phyloP scores from a whole-genome alignment of 2,329 filamentous ascomycete genomes.

The Pseudopithomyces maydicus region DNA sequence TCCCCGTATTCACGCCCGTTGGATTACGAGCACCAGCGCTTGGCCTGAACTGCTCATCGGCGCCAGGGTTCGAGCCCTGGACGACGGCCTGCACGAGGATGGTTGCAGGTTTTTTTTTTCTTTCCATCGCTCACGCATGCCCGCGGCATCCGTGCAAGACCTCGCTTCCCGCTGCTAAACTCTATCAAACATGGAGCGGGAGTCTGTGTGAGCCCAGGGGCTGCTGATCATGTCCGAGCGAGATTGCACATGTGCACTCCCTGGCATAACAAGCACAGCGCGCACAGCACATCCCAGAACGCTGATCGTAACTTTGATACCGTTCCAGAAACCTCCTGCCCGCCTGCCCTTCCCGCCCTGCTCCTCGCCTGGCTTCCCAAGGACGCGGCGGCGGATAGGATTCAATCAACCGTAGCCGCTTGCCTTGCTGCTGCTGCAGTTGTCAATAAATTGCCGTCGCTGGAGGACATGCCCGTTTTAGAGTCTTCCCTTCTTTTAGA shows the following conservation, averaged over 20 bases:
- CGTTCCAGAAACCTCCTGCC: neutral
- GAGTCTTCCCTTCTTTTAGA: constrained; percentile 2
- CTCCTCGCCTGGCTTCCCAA: constrained; percentile 14
- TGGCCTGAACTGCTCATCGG: constrained; percentile 21
- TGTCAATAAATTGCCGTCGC: constrained; percentile 10
- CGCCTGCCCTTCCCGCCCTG: constrained; percentile 7
- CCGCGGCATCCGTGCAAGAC: constrained; percentile 41
- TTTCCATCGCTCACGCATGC: constrained; percentile 27
- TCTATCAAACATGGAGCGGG: constrained; percentile 28
- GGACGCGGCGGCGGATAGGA: constrained; percentile 14
- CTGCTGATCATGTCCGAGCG: constrained; percentile 36
- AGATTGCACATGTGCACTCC: constrained; percentile 14
- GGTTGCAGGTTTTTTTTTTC: constrained; percentile 37
- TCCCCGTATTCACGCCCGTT: constrained; percentile 38
- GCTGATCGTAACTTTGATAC: constrained; percentile 25
- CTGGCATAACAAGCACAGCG: too few relatives aligned
- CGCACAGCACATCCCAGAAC: constrained; percentile 25
- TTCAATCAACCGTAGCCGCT: too few relatives aligned
- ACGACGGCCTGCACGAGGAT: constrained; percentile 21
- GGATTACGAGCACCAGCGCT: constrained; percentile 25
- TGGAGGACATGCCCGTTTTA: constrained; percentile 9
- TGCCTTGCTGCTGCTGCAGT: constrained; percentile 11
- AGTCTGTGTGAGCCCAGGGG: constrained; percentile 39
- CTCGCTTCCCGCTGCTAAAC: constrained; percentile 42
- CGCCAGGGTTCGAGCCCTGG: constrained; percentile 26